Evolutionary conservation across 805 yeast species (phyloP).

Genomic region (Saccharomycopsis sp.): DNA sequence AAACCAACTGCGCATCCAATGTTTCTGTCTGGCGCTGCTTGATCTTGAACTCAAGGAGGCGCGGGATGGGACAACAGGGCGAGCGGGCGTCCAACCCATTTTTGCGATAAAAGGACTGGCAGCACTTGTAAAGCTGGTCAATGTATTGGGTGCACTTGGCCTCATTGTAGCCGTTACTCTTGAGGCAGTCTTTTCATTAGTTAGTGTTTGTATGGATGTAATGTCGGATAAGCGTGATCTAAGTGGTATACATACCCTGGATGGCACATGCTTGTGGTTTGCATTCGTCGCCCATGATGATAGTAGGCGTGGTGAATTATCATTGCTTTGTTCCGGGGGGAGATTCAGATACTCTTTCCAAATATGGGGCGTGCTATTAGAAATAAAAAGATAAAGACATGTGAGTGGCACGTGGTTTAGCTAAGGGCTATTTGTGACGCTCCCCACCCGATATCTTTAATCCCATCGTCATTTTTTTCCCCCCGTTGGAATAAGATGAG

Average conservation of each 20-base stretch:
- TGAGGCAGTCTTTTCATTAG: slow-evolving; percentile 51
- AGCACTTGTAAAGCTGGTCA: slow-evolving; percentile 66
- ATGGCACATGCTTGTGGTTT: slow-evolving; percentile 76
- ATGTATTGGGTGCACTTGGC: slow-evolving; percentile 61
- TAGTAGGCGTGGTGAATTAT: no score
- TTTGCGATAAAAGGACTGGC: slow-evolving; percentile 52
- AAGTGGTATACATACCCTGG: slow-evolving; percentile 47
- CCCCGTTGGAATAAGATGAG: no score
- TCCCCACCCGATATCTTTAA: no score
- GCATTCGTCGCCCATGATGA: slow-evolving; percentile 37
- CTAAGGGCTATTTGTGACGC: no score
- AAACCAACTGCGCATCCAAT: slow-evolving; percentile 45
- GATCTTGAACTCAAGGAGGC: slow-evolving; percentile 51
- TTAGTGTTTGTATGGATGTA: not conserved
- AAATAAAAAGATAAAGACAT: no score
- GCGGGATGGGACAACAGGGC: slow-evolving; percentile 72
- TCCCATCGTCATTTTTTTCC: no score
- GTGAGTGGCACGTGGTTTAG: no score
- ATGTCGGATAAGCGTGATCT: not conserved
- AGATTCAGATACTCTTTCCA: no score
- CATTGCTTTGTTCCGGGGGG: no score
- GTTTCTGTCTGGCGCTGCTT: slow-evolving; percentile 50
- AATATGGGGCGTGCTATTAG: no score
- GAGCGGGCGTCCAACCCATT: slow-evolving; percentile 53
- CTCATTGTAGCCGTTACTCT: slow-evolving; percentile 56